A percentile compares a stretch with the other conserved stretches of the same genome.
Conservation (phyloP, 306 rosid genomes). For the Vicia faba region DNA sequence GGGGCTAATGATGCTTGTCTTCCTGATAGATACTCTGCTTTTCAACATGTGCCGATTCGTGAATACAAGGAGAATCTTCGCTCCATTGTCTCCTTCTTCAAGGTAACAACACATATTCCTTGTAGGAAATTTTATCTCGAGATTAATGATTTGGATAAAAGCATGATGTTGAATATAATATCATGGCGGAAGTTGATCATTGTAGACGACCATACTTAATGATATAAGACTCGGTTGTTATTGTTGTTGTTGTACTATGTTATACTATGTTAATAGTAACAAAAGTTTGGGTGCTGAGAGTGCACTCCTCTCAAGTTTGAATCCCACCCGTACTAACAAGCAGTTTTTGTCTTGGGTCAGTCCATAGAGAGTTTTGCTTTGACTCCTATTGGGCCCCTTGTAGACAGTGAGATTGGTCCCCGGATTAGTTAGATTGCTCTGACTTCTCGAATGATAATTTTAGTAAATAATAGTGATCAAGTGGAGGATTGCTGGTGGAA, state of each 20-base stretch:
- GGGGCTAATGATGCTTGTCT: slow-evolving; percentile 93
- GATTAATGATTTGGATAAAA: no score
- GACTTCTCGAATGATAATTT: background rate
- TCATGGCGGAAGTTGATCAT: no score
- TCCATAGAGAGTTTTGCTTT: no score
- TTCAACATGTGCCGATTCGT: slow-evolving; percentile 73
- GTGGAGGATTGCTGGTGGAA: background rate
- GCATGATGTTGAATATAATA: no score
- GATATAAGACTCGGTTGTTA: background rate
- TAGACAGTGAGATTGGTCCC: no score
- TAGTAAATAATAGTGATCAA: background rate
- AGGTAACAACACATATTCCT: slow-evolving; percentile 45
- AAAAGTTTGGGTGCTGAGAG: background rate
- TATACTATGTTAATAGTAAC: background rate
- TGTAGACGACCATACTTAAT: no score
- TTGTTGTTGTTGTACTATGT: background rate
- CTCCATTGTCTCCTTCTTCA: slow-evolving; percentile 64
- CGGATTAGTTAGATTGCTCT: background rate
- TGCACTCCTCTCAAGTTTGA: no score
- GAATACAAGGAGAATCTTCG: slow-evolving; percentile 72
- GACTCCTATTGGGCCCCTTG: no score
- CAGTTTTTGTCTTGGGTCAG: no score
- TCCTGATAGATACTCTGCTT: slow-evolving; percentile 63
- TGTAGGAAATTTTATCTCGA: background rate
- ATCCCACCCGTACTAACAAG: no score